phyloP scores from a whole-genome alignment of 169 alveolate genomes.

The Babesia divergens region DNA sequence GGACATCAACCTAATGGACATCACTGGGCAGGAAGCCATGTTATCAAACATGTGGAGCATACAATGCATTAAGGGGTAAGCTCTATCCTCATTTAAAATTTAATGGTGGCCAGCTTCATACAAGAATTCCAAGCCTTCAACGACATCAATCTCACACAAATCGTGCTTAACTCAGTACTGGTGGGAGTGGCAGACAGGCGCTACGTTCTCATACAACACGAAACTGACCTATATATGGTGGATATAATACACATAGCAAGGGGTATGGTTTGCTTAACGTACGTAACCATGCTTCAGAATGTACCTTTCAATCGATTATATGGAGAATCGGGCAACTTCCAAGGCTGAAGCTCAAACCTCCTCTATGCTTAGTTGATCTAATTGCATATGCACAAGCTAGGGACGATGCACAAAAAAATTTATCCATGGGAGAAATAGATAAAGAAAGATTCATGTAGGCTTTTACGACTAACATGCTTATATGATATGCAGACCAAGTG shows the following conservation, averaged over 20 bases:
- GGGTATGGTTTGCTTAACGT: slow-evolving; percentile 19
- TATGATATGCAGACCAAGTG: background rate
- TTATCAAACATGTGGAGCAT: slow-evolving; percentile 40
- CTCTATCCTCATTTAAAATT: too few species aligned
- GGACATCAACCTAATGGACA: slow-evolving; percentile 18
- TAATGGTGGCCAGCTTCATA: slow-evolving; percentile 7
- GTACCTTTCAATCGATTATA: slow-evolving; percentile 69
- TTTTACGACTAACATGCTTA: background rate
- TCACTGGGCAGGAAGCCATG: background rate
- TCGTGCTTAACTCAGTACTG: slow-evolving; percentile 62
- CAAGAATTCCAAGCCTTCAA: slow-evolving; percentile 14
- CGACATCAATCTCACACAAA: slow-evolving; percentile 60
- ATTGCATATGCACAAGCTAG: slow-evolving; percentile 55
- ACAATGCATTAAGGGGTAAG: slow-evolving; percentile 20
- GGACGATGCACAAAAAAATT: background rate
- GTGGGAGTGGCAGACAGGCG: slow-evolving; percentile 74
- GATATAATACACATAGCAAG: slow-evolving; percentile 52
- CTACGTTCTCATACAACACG: slow-evolving; percentile 71
- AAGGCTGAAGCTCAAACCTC: slow-evolving; percentile 57
- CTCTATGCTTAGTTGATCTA: slow-evolving; percentile 64
- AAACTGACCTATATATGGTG: slow-evolving; percentile 61
- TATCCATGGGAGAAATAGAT: background rate
- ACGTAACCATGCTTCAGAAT: slow-evolving; percentile 48
- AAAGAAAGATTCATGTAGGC: slow-evolving; percentile 4
- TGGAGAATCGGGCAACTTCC: slow-evolving; percentile 75